These are phyloP conservation scores for Terfezia claveryi DNA, from an alignment of 495 filamentous ascomycete genomes.

Conservation along the genomic window DNA sequence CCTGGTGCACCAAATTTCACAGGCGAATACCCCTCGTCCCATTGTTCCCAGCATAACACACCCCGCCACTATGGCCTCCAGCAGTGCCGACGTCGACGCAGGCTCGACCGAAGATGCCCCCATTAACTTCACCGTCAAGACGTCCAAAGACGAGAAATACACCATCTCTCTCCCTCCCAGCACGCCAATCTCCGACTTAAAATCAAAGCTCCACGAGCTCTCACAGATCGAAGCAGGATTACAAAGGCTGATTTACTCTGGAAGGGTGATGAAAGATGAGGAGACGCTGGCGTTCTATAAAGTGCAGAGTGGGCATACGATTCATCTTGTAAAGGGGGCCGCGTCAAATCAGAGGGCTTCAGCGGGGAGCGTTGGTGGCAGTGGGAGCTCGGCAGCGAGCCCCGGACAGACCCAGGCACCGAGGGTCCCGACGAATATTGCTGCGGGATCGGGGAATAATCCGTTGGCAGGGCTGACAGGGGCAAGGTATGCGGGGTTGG, in stretches of 20 bases:
- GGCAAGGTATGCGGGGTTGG: constrained; percentile 80
- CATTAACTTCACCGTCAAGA: constrained; percentile 88
- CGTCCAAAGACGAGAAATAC: constrained; percentile 64
- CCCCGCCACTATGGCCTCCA: no score
- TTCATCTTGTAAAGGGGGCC: constrained; percentile 90
- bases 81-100: background rate
- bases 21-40: no score
- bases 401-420: constrained; percentile 17
- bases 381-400: constrained; percentile 30
- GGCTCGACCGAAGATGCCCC: constrained; percentile 23
- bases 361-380: constrained; percentile 28
- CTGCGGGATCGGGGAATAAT: constrained; percentile 77
- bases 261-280: constrained; percentile 81
- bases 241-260: constrained; percentile 92
- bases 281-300: constrained; percentile 72
- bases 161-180: constrained; percentile 54
- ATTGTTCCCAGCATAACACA: no score
- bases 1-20: no score
- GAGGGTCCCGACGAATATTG: constrained; percentile 69
- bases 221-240: constrained; percentile 67
- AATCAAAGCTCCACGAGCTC: constrained; percentile 52
- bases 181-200: constrained; percentile 67
- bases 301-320: constrained; percentile 85
- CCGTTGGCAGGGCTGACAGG: constrained; percentile 80
- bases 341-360: constrained; percentile 62